Evolutionary conservation across 1,284 basidiomycete species (phyloP), one percentile per base, ranked within the genome.

Genomic region (Ustilago curta): DNA sequence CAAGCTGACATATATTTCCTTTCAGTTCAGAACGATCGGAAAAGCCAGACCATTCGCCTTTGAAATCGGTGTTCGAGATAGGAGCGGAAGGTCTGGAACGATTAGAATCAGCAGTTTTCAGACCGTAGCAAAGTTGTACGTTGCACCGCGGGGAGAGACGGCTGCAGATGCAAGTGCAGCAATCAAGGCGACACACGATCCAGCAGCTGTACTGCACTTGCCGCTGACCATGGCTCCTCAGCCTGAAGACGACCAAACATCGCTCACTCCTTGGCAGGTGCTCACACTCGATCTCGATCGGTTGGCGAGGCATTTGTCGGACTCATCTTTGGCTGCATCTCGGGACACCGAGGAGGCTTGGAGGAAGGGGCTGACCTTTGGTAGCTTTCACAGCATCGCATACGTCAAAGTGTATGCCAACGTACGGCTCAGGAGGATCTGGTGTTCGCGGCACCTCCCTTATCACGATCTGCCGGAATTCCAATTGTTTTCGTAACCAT

Each of bases 21-120:
- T 93, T 8, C 93, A 94, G 84, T 88, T 91, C 47, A 89, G 91
- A 48, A 87, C 90, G 70, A 73, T 94, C 69, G 89, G 89, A 23
- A 32, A 35, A 21, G 47, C 51, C 6, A 87, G 89, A 63, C 89
- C 90, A 55, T 91, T 92, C 89, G 88, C 89, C 8, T 89, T 94
- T 76, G 92, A 94, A 85, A 86, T 94, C 18, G 92, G 92, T 1
- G 78, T 94, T 16, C 88, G 89, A 37, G 92, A 94, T 86, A 86
- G 87, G 49, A 81, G 84, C 7, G 90, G 90, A 7, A 86, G 88
- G 68, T 87, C 87, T 64, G 93, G 92, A 0, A 84, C 89, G 35
- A 82, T 94, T 25, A 87, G 92, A 27, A 88, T 90, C 66, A 93
- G 92, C 23, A 93, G 91, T 14, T 94, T 93, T 80, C 92, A 93